Base-by-base conservation (phyloP, 768 basidiomycete species). In the Omphalotus guepiniiformis region DNA sequence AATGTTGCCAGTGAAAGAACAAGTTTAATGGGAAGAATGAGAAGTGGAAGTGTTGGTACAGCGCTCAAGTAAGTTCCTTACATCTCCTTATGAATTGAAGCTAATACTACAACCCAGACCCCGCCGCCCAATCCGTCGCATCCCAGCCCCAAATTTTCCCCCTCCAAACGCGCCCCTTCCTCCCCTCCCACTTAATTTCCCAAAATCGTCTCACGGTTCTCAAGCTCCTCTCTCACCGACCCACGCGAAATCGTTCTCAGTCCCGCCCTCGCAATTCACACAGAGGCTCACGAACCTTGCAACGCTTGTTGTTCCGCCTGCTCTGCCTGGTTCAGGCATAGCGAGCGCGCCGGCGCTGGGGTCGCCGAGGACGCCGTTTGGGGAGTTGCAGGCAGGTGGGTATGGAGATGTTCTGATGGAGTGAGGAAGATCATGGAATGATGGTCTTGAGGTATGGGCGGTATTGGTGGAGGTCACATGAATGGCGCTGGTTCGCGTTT, bases 11-110 rank as follows among this genome's bases (percentile, higher is more conserved):
- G 57, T 7, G 64, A 71, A 43, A 56, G 52, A 12, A 75, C 66
- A 0, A 75, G 72, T 49, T 58, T 80, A 9, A 64, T 78, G 21
- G 72, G 75, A n/a, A 64, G 81, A 39, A 58, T 81, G 59, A 66
- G 81, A 39, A 82, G 78, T 52, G 80, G 80, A 4, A 83, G 82
- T 50, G 60, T 74, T 16, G 64, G 71, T 29, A 55, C 59, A 11
- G 59, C 60, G 8, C 51, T 65, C 18, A 63, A 62, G 71, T 70
- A 45, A 54, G 69, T 63, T 39, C 42, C 26, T 53, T 49, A 19
- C 38, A 30, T 34, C 22, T 30, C 42, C 21, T 46, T 53, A 35
- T 37, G 11, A 15, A 35, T 39, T 7, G 19, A 34, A 37, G 21
- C 43, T 47, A 16, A 49, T n/a, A 22, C 42, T 50, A 34, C 48